These are phyloP conservation scores for cucumber (Cucumis sativus) DNA, from an alignment of 306 rosid genomes.

Conservation along the genomic window Cucumber_9930_V3 NC_026657.2:29134501-29135000, in stretches of 20 bases:
- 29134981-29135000: background rate
- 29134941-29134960: slow-evolving; percentile 35
- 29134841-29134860: slow-evolving; percentile 13
- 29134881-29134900: slow-evolving; percentile 26
- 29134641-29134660: background rate
- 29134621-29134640: background rate
- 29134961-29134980: slow-evolving; percentile 16
- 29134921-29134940: slow-evolving; percentile 16
- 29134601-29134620: background rate
- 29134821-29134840: slow-evolving; percentile 2
- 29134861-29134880: slow-evolving; percentile 19
- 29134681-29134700: background rate
- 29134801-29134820: background rate
- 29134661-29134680: background rate
- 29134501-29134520: slow-evolving; percentile 79
- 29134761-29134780: background rate
- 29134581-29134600: slow-evolving; percentile 29
- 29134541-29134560: slow-evolving; percentile 24
- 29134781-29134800: background rate
- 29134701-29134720: background rate
- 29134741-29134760: background rate
- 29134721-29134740: background rate
- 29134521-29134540: slow-evolving; percentile 24
- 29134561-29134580: slow-evolving; percentile 9
- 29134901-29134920: slow-evolving; percentile 25